Evolutionary conservation across 2,329 filamentous ascomycete genomes (phyloP).

Genomic region (Exophiala calicioides): DNA sequence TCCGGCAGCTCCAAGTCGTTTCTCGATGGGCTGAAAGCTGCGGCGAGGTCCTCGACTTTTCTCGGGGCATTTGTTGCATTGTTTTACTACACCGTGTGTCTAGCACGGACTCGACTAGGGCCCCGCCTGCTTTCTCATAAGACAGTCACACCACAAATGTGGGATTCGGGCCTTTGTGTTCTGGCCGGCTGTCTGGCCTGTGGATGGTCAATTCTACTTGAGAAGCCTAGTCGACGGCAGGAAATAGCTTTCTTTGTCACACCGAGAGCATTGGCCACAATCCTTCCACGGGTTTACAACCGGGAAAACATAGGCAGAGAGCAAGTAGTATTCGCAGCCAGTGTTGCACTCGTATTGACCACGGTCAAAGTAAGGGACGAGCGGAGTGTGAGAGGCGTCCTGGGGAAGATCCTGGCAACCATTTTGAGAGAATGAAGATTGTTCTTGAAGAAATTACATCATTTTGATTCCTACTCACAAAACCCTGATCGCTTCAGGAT

Average conservation of each 20-base stretch:
- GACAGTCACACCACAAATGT: slow-evolving; percentile 53
- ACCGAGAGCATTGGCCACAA: slow-evolving; percentile 72
- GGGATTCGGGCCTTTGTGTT: slow-evolving; percentile 66
- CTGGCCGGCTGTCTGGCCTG: slow-evolving; percentile 71
- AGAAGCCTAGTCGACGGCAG: slow-evolving; percentile 63
- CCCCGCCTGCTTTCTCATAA: slow-evolving; percentile 65
- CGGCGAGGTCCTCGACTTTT: slow-evolving; percentile 72
- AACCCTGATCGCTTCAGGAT: background rate
- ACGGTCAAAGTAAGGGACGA: slow-evolving; percentile 13
- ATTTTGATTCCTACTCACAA: background rate
- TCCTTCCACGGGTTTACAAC: slow-evolving; percentile 71
- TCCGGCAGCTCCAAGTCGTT: slow-evolving; percentile 33
- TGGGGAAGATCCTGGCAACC: slow-evolving; percentile 27
- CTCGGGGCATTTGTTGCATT: slow-evolving; percentile 74
- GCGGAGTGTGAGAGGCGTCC: slow-evolving; percentile 25
- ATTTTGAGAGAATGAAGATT: slow-evolving; percentile 25
- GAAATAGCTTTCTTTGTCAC: slow-evolving; percentile 81
- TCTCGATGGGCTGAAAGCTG: slow-evolving; percentile 59
- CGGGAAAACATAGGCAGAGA: slow-evolving; percentile 39
- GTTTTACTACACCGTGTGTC: slow-evolving; percentile 84
- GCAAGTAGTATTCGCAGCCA: slow-evolving; percentile 30
- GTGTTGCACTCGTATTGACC: slow-evolving; percentile 28
- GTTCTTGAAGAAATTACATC: too few species aligned
- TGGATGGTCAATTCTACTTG: slow-evolving; percentile 78
- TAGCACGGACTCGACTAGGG: slow-evolving; percentile 71